phyloP scores from a whole-genome alignment of 2,329 filamentous ascomycete species.

The Cladorrhinum sp. region DNA sequence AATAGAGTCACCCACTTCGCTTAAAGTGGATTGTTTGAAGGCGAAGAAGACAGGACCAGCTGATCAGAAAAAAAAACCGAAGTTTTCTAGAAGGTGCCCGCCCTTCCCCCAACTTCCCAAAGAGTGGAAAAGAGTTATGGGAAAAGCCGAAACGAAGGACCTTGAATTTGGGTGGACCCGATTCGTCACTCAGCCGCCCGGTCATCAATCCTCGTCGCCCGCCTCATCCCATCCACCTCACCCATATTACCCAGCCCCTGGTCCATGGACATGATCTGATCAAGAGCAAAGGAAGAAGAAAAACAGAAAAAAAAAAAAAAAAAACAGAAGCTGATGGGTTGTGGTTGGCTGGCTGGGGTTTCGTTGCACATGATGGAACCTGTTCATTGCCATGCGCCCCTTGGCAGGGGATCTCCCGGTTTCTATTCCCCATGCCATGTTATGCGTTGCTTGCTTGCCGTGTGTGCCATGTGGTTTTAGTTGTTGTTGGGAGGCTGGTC shows the following conservation, averaged over 20 bases:
- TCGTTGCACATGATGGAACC: neutral
- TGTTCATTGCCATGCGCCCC: neutral
- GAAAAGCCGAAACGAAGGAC: neutral
- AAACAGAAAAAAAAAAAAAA: no score
- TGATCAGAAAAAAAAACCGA: neutral
- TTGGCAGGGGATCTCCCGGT: conserved; percentile 12
- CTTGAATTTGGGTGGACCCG: neutral
- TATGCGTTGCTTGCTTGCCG: neutral
- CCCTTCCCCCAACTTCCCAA: no score
- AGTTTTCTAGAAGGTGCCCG: conserved; percentile 9
- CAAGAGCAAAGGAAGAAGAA: neutral
- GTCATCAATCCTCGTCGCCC: neutral
- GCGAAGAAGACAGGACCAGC: no score
- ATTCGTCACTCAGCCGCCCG: neutral
- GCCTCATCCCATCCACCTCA: no score
- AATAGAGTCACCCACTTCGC: neutral
- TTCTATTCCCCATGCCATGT: neutral
- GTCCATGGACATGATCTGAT: neutral
- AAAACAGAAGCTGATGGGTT: neutral
- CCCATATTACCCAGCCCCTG: neutral
- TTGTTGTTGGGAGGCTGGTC: neutral
- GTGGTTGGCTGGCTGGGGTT: conserved; percentile 12
- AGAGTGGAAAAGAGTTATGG: no score
- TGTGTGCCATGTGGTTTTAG: conserved; percentile 15
- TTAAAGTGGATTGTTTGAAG: neutral